Evolutionary conservation across 2,329 filamentous ascomycete genomes (phyloP).

Genomic region (Davidsoniella virescens): DNA sequence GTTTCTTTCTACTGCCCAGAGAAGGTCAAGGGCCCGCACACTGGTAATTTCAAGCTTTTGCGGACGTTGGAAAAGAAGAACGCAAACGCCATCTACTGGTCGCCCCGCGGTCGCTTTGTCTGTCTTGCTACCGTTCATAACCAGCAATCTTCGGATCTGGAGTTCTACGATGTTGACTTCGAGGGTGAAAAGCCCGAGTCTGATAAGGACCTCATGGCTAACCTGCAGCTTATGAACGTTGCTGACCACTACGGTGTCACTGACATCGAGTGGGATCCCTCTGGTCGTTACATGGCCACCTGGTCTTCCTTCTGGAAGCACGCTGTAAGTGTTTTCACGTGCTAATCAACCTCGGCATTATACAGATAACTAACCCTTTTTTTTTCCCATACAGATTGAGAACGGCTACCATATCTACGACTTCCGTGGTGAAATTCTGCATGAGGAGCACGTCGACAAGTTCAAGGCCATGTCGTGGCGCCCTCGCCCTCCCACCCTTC

Average conservation of each 20-base stretch:
- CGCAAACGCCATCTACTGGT: slow-evolving; percentile 99
- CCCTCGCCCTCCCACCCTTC: slow-evolving; percentile 75
- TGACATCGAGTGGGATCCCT: slow-evolving; percentile 95
- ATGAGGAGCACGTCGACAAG: slow-evolving; percentile 84
- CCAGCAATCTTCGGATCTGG: slow-evolving; percentile 83
- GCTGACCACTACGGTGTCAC: slow-evolving; percentile 95
- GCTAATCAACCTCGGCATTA: not conserved
- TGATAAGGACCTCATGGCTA: slow-evolving; percentile 87
- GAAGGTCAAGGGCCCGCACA: slow-evolving; percentile 64
- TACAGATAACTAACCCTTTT: not conserved
- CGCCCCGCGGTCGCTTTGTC: slow-evolving; percentile 85
- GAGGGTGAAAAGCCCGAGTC: slow-evolving; percentile 89
- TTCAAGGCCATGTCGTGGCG: slow-evolving; percentile 98
- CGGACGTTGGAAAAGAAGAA: slow-evolving; percentile 97
- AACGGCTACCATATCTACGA: slow-evolving; percentile 98
- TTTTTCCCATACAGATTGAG: slow-evolving; percentile 31
- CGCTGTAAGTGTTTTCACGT: slow-evolving; percentile 43
- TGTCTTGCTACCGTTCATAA: slow-evolving; percentile 87
- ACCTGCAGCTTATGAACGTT: slow-evolving; percentile 85
- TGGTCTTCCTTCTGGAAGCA: slow-evolving; percentile 95
- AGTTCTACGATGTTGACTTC: slow-evolving; percentile 96
- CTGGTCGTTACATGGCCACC: slow-evolving; percentile 82
- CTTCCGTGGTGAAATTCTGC: slow-evolving; percentile 76
- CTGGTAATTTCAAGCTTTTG: slow-evolving; percentile 93
- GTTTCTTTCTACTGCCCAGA: slow-evolving; percentile 96